A percentile compares a stretch with the other conserved stretches of the same genome.
phyloP scores from a whole-genome alignment of 306 rosid genomes.

The Leucaena leucocephala region DNA sequence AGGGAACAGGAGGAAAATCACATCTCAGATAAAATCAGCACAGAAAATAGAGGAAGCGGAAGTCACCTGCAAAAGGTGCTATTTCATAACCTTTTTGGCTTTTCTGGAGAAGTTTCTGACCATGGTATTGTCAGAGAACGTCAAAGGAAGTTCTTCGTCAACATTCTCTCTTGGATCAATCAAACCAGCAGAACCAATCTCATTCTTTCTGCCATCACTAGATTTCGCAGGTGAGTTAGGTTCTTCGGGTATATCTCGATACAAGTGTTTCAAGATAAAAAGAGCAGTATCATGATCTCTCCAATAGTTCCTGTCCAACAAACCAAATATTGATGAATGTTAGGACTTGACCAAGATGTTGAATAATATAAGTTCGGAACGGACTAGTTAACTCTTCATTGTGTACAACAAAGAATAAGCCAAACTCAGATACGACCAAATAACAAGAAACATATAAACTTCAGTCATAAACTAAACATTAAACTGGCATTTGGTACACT shows the following conservation, averaged over 20 bases:
- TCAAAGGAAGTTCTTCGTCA: slow-evolving; percentile 83
- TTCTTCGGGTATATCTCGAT: slow-evolving; percentile 64
- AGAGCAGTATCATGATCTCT: slow-evolving; percentile 92
- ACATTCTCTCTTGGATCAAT: slow-evolving; percentile 48
- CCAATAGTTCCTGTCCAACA: slow-evolving; percentile 83
- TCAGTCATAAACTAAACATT: too few relatives aligned
- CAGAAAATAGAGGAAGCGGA: slow-evolving; percentile 18
- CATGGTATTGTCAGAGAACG: slow-evolving; percentile 61
- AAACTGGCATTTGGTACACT: too few relatives aligned
- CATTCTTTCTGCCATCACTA: slow-evolving; percentile 38
- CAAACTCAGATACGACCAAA: neutral
- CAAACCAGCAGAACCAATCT: slow-evolving; percentile 50
- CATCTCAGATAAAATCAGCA: slow-evolving; percentile 6
- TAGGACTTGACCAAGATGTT: neutral
- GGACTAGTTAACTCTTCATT: neutral
- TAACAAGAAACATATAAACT: too few relatives aligned
- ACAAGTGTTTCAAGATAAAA: slow-evolving; percentile 82
- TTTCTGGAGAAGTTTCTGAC: slow-evolving; percentile 43
- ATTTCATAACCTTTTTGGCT: slow-evolving; percentile 51
- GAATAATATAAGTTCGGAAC: too few relatives aligned
- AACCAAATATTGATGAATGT: slow-evolving; percentile 3
- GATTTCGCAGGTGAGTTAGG: slow-evolving; percentile 32
- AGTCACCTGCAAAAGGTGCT: slow-evolving; percentile 13
- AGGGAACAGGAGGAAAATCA: slow-evolving; percentile 6
- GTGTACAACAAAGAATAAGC: neutral